Evolutionary conservation across 352 stramenopile genomes (phyloP).

Genomic region (Globisporangium camurandrum): DNA sequence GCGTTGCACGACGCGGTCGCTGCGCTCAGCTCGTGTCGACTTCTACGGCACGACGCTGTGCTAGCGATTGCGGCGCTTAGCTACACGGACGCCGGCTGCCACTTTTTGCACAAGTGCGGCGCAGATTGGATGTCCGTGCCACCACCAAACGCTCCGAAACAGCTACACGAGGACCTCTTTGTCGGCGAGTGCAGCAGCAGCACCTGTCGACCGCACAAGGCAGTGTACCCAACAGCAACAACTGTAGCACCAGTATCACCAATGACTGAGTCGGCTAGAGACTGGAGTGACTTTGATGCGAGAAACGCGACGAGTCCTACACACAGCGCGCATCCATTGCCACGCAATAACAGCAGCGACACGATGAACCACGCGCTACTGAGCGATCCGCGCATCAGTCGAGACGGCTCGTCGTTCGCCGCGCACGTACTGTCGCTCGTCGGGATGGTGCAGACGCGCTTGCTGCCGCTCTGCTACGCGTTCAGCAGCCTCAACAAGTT

Average conservation of each 20-base stretch:
- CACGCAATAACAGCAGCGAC: background rate
- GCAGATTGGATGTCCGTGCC: slow-evolving; percentile 25
- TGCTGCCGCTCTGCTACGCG: slow-evolving; percentile 21
- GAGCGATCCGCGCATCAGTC: slow-evolving; percentile 14
- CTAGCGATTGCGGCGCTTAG: slow-evolving; percentile 20
- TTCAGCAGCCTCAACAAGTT: slow-evolving; percentile 22
- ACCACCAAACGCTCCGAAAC: slow-evolving; percentile 8
- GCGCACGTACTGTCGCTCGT: slow-evolving; percentile 23
- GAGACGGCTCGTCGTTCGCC: slow-evolving; percentile 16
- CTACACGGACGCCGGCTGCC: slow-evolving; percentile 16
- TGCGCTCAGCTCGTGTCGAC: slow-evolving; percentile 20
- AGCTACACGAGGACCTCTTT: slow-evolving; percentile 2
- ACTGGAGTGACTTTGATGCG: background rate
- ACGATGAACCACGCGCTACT: slow-evolving; percentile 20
- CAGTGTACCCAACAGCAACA: slow-evolving; percentile 16
- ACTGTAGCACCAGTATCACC: slow-evolving; percentile 8
- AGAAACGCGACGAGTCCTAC: background rate
- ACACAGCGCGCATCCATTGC: background rate
- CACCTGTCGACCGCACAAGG: slow-evolving; percentile 9
- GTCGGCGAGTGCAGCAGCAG: slow-evolving; percentile 2
- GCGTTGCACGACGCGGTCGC: slow-evolving; percentile 17
- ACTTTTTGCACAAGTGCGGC: slow-evolving; percentile 24
- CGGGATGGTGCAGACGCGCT: slow-evolving; percentile 14
- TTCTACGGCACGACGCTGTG: slow-evolving; percentile 17
- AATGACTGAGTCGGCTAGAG: background rate